Conservation (phyloP, 1,139 yeast genomes). For the Oligophagozyma castellii region DNA sequence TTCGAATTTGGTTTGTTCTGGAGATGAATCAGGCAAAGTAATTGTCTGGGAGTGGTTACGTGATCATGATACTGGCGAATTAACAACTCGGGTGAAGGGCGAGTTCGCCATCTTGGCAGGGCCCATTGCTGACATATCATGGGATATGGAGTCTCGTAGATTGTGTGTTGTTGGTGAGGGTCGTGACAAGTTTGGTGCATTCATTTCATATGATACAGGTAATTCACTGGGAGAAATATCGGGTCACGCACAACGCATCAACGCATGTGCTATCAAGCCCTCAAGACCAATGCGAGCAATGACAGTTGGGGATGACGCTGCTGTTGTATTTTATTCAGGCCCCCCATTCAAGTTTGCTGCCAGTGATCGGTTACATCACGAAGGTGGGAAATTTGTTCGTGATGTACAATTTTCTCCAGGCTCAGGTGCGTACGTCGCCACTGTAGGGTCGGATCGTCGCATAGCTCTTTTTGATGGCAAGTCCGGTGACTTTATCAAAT, state of each 20-base stretch:
- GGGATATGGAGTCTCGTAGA: conserved; percentile 85
- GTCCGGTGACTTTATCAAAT: conserved; percentile 57
- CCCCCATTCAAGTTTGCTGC: conserved; percentile 84
- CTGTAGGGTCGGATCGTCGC: conserved; percentile 77
- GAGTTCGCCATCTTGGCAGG: conserved; percentile 78
- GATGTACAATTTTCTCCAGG: conserved; percentile 78
- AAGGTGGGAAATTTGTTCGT: conserved; percentile 50
- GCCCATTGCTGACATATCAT: conserved; percentile 66
- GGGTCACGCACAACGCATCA: conserved; percentile 81
- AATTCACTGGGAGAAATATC: conserved; percentile 90
- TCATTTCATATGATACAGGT: conserved; percentile 88
- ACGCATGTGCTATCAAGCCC: conserved; percentile 77
- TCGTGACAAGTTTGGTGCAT: conserved; percentile 81
- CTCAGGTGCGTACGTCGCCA: conserved; percentile 51
- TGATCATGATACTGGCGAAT: conserved; percentile 7
- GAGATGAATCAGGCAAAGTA: conserved; percentile 78
- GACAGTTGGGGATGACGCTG: conserved; percentile 81
- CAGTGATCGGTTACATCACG: conserved; percentile 60
- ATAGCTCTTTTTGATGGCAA: conserved; percentile 77
- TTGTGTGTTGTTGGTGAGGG: conserved; percentile 94
- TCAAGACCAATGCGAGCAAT: conserved; percentile 88
- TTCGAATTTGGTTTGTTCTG: conserved; percentile 83
- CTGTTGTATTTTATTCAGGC: conserved; percentile 74
- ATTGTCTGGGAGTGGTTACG: conserved; percentile 61
- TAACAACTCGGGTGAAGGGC: conserved; percentile 54